Evolutionary conservation across 441 rosid genomes (phyloP).

Genomic region (Adansonia gregorii): DNA sequence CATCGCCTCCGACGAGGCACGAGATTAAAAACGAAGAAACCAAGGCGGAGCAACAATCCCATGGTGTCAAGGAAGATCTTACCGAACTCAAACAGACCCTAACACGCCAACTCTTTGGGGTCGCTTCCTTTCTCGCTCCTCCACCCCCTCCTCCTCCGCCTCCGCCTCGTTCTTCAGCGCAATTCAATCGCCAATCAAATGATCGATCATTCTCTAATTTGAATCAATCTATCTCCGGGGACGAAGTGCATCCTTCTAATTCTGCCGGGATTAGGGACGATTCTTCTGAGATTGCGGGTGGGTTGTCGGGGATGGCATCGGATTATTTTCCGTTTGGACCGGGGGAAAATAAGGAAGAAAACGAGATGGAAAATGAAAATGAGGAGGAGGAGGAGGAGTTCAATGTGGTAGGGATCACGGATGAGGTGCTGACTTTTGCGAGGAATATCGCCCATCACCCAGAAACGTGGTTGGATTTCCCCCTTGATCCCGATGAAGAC

Average conservation of each 20-base stretch:
- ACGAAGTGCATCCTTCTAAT: constrained; percentile 36
- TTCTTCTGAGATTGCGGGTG: constrained; percentile 25
- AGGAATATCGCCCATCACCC: constrained; percentile 76
- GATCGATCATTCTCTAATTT: constrained; percentile 29
- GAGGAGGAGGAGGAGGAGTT: constrained; percentile 37
- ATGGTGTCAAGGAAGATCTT: constrained; percentile 66
- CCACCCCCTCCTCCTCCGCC: constrained; percentile 31
- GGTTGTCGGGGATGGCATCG: constrained; percentile 31
- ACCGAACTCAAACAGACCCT: constrained; percentile 59
- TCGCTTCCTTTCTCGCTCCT: constrained; percentile 64
- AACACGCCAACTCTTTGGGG: constrained; percentile 61
- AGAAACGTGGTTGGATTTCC: constrained; percentile 79
- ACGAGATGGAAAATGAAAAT: constrained; percentile 33
- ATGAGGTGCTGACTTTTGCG: constrained; percentile 75
- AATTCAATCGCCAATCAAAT: constrained; percentile 20
- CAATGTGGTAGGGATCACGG: constrained; percentile 69
- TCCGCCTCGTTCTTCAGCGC: constrained; percentile 16
- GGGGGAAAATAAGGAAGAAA: constrained; percentile 35
- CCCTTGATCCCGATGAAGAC: constrained; percentile 75
- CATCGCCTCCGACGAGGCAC: constrained; percentile 21
- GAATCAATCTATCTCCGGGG: constrained; percentile 34
- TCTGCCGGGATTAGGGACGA: constrained; percentile 22
- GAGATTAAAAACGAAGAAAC: constrained; percentile 22
- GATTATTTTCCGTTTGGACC: constrained; percentile 31
- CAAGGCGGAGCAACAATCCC: constrained; percentile 40